Base-by-base conservation (phyloP, 768 basidiomycete species). In the Pilatotrama ljubarskyi region DNA sequence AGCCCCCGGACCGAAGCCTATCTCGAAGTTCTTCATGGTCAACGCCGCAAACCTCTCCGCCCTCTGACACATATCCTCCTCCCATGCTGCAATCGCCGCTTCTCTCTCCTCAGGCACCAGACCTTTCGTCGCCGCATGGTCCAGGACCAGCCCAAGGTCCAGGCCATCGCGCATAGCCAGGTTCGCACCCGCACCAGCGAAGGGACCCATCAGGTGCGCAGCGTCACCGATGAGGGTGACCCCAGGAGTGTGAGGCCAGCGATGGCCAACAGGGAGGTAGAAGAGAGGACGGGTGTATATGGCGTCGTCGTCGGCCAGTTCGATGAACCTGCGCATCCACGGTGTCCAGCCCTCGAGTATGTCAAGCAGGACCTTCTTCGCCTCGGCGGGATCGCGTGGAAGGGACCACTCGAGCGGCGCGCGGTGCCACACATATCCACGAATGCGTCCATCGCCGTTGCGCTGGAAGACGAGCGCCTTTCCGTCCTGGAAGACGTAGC, bases 161-260 rank as follows among this genome's bases (percentile, higher is more conserved):
- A 56, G 58, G 15, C 42, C 72, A 40, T 74, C 73, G 5, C 60
- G 54, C 72, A 74, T 69, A 40, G 73, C 74, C 38, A 69, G 69
- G 55, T 78, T 77, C 50, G 70, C 75, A 6, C 77, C 76, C 17
- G 73, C 74, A 9, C 77, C 75, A 1, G 70, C 72, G 58, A 76
- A 76, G 0, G 74, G 76, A 1, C 67, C 59, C 75, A 77, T 75
- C 7, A 73, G 59, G 56, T 78, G 76, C 7, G 75, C 75, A 1
- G 76, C 74, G 41, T 77, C 77, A 40, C 59, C 29, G 51, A 51
- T 22, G 57, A 54, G 24, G n/a, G 59, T 60, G 7, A 60, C 36
- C 4, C 59, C 59, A 20, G 52, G 20, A n/a, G 37, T 55, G 41
- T 60, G 48, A 14, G 47, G 55, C 67, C 66, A 65, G 29, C 13